Conservation (phyloP, 768 basidiomycete genomes). For the Pisolithus albus region DNA sequence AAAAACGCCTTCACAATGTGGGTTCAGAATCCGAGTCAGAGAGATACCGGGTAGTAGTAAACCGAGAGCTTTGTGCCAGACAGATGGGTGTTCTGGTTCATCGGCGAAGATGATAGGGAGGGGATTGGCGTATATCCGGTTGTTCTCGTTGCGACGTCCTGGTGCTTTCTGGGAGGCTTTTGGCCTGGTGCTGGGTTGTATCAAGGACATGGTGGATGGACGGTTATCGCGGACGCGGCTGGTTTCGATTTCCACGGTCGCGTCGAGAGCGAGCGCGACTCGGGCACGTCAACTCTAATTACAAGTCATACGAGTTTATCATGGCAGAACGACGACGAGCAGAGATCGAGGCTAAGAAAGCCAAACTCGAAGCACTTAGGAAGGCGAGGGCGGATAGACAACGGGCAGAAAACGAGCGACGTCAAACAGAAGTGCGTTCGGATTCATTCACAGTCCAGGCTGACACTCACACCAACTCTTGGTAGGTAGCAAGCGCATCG, state of each 20-base stretch:
- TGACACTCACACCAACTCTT: background rate
- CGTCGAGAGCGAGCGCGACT: background rate
- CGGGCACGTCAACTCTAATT: too few species aligned
- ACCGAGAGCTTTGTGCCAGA: conserved; percentile 40
- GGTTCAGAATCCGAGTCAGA: conserved; percentile 56
- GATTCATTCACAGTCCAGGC: background rate
- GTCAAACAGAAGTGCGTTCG: conserved; percentile 18
- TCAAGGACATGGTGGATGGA: conserved; percentile 37
- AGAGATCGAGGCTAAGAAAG: conserved; percentile 87
- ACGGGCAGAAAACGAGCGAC: conserved; percentile 42
- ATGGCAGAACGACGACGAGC: conserved; percentile 69
- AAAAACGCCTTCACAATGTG: conserved; percentile 69
- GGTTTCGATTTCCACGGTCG: conserved; percentile 15
- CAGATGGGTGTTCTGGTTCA: conserved; percentile 32
- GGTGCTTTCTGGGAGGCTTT: conserved; percentile 43
- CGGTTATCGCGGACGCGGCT: too few species aligned
- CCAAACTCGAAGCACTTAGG: conserved; percentile 79
- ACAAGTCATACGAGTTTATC: background rate
- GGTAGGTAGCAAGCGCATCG: conserved; percentile 35
- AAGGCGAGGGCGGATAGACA: conserved; percentile 69
- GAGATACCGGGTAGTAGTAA: conserved; percentile 52
- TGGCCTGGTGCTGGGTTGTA: conserved; percentile 34
- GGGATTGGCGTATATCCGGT: conserved; percentile 61
- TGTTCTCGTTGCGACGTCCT: conserved; percentile 53
- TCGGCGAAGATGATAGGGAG: conserved; percentile 55